Conservation (phyloP, 331 rosid genomes). For the Dryas integrifolia region DNA sequence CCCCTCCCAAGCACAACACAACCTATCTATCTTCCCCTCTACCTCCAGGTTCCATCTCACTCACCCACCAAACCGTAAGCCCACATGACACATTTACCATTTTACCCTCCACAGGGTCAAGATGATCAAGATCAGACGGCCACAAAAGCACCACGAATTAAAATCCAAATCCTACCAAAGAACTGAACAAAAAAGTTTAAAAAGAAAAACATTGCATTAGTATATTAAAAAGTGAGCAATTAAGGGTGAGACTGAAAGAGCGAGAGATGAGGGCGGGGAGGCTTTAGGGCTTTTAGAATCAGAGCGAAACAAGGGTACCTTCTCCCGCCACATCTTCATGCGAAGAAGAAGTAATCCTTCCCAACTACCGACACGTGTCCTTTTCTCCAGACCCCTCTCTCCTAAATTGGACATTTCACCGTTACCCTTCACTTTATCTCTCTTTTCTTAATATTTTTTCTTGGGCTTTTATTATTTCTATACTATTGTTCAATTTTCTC, state of each 20-base stretch:
- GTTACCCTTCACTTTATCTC: constrained; percentile 9
- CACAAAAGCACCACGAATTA: background rate
- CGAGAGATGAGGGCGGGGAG: constrained; percentile 7
- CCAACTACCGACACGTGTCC: constrained; percentile 43
- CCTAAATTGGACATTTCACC: constrained; percentile 41
- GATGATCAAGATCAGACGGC: background rate
- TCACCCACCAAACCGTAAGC: background rate
- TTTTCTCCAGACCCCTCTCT: constrained; percentile 25
- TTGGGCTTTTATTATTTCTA: background rate
- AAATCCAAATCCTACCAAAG: background rate
- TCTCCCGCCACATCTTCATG: constrained; percentile 51
- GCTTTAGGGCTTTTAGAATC: background rate
- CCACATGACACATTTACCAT: constrained; percentile 2
- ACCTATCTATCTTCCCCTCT: background rate
- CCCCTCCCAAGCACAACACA: background rate
- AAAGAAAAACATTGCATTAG: too few relatives aligned
- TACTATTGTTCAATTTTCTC: constrained; percentile 12
- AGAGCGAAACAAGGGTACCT: constrained; percentile 15
- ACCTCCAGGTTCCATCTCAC: background rate
- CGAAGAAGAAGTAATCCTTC: constrained; percentile 29
- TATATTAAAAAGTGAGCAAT: background rate
- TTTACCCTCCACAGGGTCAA: background rate
- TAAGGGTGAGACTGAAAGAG: background rate
- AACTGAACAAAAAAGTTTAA: too few relatives aligned
- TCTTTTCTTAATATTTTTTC: background rate